A percentile compares a stretch with the other conserved stretches of the same genome.
phyloP scores from a whole-genome alignment of 345 rosid species.

The Physaria fendleri region DNA sequence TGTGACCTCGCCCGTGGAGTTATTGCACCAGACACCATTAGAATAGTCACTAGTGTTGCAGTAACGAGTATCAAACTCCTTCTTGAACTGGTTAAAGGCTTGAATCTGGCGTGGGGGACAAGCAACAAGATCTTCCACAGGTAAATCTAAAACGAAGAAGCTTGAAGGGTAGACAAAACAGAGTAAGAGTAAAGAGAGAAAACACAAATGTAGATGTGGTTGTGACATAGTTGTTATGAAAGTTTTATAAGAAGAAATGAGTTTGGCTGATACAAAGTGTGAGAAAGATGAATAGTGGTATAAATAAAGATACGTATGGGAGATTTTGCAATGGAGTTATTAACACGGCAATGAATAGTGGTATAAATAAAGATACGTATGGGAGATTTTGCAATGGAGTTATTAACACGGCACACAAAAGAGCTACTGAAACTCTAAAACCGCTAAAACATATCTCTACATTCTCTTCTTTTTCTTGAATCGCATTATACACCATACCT shows the following conservation, averaged over 20 bases:
- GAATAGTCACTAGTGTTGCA: not conserved
- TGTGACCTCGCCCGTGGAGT: not conserved
- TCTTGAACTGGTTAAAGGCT: not conserved
- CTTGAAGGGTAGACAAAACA: not conserved
- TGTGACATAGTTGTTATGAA: not conserved
- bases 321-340: too few species aligned
- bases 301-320: not conserved
- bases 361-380: not conserved
- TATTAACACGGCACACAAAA: too few species aligned
- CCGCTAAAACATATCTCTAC: conserved; percentile 2
- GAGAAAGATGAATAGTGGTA: not conserved
- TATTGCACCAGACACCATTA: conserved; percentile 4
- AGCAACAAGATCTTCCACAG: not conserved
- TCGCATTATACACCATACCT: conserved; percentile 63
- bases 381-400: too few species aligned
- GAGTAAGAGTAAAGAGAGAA: not conserved
- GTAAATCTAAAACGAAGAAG: accelerated
- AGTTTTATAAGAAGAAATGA: not conserved
- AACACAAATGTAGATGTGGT: not conserved
- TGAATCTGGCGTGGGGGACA: conserved; percentile 3
- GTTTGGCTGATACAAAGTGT: not conserved
- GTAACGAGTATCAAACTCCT: not conserved
- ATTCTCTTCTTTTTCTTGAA: not conserved
- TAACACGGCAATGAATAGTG: too few species aligned
- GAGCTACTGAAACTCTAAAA: conserved; percentile 5